These are phyloP conservation scores for Marchantia paleacea DNA, from an alignment of 225 moss, liverwort and hornwort species.

Conservation along the genomic window DNA sequence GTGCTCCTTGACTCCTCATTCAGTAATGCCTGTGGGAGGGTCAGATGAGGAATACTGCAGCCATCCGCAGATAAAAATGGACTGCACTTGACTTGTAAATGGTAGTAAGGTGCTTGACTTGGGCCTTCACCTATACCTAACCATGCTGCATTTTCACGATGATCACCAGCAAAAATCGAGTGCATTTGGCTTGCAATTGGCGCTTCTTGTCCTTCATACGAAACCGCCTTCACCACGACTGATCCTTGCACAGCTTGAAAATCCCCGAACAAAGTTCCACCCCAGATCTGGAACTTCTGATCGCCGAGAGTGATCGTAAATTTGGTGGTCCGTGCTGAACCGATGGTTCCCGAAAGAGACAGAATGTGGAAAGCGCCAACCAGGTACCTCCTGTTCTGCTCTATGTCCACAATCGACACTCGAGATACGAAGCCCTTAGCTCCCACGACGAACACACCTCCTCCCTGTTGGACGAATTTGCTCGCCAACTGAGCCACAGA, in stretches of 20 bases:
- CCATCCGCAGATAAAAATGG: too few relatives aligned
- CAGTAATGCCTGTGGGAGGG: too few relatives aligned
- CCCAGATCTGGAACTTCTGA: slow-evolving; percentile 5
- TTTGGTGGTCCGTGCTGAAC: not conserved
- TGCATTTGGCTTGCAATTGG: not conserved
- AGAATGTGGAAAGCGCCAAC: not conserved
- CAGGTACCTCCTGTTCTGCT: not conserved
- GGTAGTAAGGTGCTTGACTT: not conserved
- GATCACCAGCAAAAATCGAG: not conserved
- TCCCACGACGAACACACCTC: not conserved
- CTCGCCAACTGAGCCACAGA: not conserved
- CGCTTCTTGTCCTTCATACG: not conserved
- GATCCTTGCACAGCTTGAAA: slow-evolving; percentile 14
- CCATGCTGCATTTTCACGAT: not conserved
- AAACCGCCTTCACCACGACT: slow-evolving; percentile 4
- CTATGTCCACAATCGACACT: not conserved
- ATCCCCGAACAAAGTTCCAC: slow-evolving; percentile 9
- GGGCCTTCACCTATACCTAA: slow-evolving; percentile 7
- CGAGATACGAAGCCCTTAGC: slow-evolving; percentile 1
- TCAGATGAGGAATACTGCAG: too few relatives aligned
- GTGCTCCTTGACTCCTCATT: too few relatives aligned
- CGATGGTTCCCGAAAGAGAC: not conserved
- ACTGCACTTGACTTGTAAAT: too few relatives aligned
- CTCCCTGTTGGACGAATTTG: not conserved
- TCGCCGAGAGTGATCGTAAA: slow-evolving; percentile 9